These are phyloP conservation scores for Auriscalpium microsporum DNA, from an alignment of 768 basidiomycete species.

Conservation along the genomic window DNA sequence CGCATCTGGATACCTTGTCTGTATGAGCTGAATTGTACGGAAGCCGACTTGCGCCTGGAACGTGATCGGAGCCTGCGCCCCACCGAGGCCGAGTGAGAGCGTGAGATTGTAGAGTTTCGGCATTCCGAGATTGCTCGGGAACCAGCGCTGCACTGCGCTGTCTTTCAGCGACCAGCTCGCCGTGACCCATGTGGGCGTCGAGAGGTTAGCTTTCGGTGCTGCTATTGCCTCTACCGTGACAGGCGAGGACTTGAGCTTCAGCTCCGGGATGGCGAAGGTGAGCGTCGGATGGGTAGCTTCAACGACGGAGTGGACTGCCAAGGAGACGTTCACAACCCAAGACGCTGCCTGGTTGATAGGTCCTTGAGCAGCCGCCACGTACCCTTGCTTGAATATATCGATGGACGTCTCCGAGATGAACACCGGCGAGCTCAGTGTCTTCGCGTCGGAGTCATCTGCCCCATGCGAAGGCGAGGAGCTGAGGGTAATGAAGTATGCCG, in stretches of 20 bases:
- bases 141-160: conserved; percentile 42
- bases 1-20: conserved; percentile 36
- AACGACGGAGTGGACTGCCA: conserved; percentile 37
- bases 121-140: conserved; percentile 45
- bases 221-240: conserved; percentile 10
- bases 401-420: conserved; percentile 34
- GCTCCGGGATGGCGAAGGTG: conserved; percentile 39
- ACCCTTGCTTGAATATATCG: conserved; percentile 48
- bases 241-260: conserved; percentile 30
- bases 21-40: conserved; percentile 46
- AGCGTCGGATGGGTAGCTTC: conserved; percentile 28
- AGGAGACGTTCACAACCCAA: conserved; percentile 50
- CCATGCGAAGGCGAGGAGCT: conserved; percentile 4
- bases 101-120: conserved; percentile 48
- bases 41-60: conserved; percentile 46
- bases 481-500: conserved; percentile 43
- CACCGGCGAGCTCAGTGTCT: conserved; percentile 3
- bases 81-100: conserved; percentile 27
- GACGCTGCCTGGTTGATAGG: conserved; percentile 37
- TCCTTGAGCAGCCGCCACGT: conserved; percentile 27
- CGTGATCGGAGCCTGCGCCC: conserved; percentile 12
- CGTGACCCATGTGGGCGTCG: conserved; percentile 31
- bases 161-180: conserved; percentile 41
- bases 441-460: not conserved
- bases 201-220: not conserved